A percentile compares a stretch with the other conserved stretches of the same genome.
Evolutionary conservation across 176 grass and related monocot genomes (phyloP).

Genomic region (Rhynchospora pubera): DNA sequence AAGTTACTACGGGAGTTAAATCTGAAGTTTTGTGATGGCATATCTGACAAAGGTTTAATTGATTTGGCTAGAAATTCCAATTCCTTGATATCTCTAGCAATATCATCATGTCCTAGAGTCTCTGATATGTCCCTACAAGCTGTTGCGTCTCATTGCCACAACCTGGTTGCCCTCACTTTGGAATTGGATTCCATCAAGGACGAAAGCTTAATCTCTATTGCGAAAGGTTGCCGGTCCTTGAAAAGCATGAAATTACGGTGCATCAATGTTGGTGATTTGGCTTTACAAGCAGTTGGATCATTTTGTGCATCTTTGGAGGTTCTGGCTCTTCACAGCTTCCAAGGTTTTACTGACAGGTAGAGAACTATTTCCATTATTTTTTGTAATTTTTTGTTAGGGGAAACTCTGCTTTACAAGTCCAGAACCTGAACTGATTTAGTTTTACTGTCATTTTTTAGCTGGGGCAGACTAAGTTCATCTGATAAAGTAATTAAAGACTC

Average conservation of each 20-base stretch:
- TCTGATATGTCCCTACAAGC: slow-evolving; percentile 71
- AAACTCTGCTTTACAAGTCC: background rate
- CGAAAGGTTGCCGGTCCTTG: slow-evolving; percentile 55
- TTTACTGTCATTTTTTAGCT: background rate
- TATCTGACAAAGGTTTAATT: slow-evolving; percentile 71
- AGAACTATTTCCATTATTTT: background rate
- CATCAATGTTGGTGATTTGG: slow-evolving; percentile 48
- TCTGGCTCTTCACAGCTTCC: slow-evolving; percentile 61
- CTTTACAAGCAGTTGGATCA: slow-evolving; percentile 62
- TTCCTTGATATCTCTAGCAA: slow-evolving; percentile 44
- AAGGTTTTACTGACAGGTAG: slow-evolving; percentile 83
- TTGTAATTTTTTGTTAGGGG: background rate
- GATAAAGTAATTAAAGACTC: background rate
- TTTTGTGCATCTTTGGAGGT: slow-evolving; percentile 70
- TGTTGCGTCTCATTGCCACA: slow-evolving; percentile 67
- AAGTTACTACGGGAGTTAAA: slow-evolving; percentile 60
- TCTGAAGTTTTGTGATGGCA: slow-evolving; percentile 50
- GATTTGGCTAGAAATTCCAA: slow-evolving; percentile 50
- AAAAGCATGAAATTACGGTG: slow-evolving; percentile 79
- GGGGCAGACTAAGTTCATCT: background rate
- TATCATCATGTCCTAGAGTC: slow-evolving; percentile 58
- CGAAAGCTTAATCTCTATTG: slow-evolving; percentile 52
- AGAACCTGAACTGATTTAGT: background rate
- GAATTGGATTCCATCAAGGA: slow-evolving; percentile 52
- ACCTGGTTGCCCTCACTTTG: slow-evolving; percentile 48